Evolutionary conservation across 345 rosid genomes (phyloP).

Genomic region (Erodium maritimum): DNA sequence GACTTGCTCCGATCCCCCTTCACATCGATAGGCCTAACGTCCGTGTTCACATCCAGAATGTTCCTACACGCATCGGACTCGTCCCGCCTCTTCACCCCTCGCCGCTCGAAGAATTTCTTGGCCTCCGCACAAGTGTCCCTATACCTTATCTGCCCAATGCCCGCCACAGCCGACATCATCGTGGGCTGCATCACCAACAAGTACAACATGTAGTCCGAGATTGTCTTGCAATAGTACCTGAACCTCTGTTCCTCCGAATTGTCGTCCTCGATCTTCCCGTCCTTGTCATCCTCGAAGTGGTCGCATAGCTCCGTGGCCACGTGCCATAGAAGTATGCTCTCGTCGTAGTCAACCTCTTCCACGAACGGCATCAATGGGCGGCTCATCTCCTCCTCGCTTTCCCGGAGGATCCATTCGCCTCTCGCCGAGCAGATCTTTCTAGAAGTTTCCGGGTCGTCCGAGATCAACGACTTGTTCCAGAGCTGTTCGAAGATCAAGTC

Average conservation of each 20-base stretch:
- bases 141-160: constrained; percentile 7
- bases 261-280: neutral
- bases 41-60: constrained; percentile 4
- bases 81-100: neutral
- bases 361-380: constrained; percentile 21
- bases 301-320: constrained; percentile 42
- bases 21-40: constrained; percentile 11
- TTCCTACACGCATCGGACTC: neutral
- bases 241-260: neutral
- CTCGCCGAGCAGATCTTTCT: constrained; percentile 35
- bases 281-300: neutral
- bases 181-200: constrained; percentile 8
- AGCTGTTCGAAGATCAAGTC: constrained; percentile 32
- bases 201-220: constrained; percentile 13
- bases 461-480: constrained; percentile 20
- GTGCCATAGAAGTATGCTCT: constrained; percentile 46
- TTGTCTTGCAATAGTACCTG: constrained; percentile 3
- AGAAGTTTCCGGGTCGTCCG: constrained; percentile 32
- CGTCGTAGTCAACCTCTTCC: constrained; percentile 26
- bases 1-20: constrained; percentile 61
- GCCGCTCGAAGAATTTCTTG: neutral
- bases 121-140: constrained; percentile 12
- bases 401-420: constrained; percentile 44
- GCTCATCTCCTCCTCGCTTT: neutral
- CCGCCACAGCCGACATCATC: constrained; percentile 7